phyloP scores from a whole-genome alignment of 495 filamentous ascomycete genomes.

The Podospora pseudocomata region DNA sequence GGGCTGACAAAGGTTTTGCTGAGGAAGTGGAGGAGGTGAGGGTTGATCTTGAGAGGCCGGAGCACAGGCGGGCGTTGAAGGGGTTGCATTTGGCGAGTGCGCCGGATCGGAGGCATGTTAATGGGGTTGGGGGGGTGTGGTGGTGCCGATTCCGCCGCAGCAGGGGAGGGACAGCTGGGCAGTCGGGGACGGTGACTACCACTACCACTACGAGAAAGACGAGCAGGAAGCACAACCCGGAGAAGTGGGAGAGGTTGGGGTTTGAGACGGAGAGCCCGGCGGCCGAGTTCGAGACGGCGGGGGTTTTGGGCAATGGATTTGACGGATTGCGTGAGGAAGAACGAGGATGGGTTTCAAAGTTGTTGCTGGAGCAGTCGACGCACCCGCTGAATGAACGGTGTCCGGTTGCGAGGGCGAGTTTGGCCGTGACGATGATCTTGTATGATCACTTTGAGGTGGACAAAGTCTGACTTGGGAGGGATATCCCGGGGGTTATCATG shows the following conservation, averaged over 20 bases:
- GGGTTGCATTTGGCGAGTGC: slow-evolving; percentile 79
- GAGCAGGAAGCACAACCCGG: slow-evolving; percentile 71
- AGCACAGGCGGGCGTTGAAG: slow-evolving; percentile 84
- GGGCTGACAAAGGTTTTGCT: slow-evolving; percentile 85
- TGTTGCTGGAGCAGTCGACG: slow-evolving; percentile 84
- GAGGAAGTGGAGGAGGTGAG: slow-evolving; percentile 85
- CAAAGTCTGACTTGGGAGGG: slow-evolving; percentile 78
- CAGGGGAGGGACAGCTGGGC: slow-evolving; percentile 13
- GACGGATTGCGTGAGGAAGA: slow-evolving; percentile 86
- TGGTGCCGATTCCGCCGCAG: background rate
- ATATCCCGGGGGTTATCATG: slow-evolving; percentile 71
- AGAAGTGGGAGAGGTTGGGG: slow-evolving; percentile 90
- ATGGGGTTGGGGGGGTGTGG: slow-evolving; percentile 23
- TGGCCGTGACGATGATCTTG: slow-evolving; percentile 81
- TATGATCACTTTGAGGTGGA: slow-evolving; percentile 96
- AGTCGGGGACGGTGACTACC: background rate
- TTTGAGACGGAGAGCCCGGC: slow-evolving; percentile 89
- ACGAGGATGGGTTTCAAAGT: slow-evolving; percentile 87
- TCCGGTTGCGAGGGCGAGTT: slow-evolving; percentile 80
- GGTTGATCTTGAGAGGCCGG: slow-evolving; percentile 79
- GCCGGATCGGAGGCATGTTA: slow-evolving; percentile 51
- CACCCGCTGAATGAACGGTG: slow-evolving; percentile 69
- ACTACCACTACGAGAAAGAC: slow-evolving; percentile 39
- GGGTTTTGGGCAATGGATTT: slow-evolving; percentile 96
- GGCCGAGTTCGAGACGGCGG: slow-evolving; percentile 76